phyloP scores from a whole-genome alignment of 2,329 filamentous ascomycete species.

The Sclerotinia minor region DNA sequence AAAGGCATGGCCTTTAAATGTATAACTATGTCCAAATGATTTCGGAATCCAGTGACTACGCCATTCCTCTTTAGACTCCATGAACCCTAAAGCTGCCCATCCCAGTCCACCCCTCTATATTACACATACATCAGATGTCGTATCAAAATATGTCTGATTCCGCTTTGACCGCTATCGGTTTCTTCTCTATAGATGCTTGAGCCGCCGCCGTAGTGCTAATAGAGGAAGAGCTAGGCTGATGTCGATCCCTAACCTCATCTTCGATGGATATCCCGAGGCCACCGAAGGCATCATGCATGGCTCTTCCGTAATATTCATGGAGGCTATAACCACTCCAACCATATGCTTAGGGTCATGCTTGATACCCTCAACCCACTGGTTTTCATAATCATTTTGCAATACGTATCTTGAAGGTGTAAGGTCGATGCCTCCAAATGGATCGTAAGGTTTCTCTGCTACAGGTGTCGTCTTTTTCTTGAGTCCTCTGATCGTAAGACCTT shows the following conservation, averaged over 20 bases:
- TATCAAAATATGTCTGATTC: constrained; percentile 51
- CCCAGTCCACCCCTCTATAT: neutral
- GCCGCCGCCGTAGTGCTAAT: constrained; percentile 44
- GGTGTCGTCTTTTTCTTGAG: constrained; percentile 65
- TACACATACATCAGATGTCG: constrained; percentile 2
- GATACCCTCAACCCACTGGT: constrained; percentile 68
- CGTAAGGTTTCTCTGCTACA: constrained; percentile 73
- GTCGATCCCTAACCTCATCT: constrained; percentile 55
- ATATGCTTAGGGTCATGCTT: constrained; percentile 64
- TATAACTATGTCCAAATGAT: constrained; percentile 16
- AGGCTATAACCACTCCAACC: constrained; percentile 83
- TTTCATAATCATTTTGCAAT: constrained; percentile 69
- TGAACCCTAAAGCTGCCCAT: constrained; percentile 1
- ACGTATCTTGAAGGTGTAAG: constrained; percentile 70
- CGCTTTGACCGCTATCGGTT: constrained; percentile 45
- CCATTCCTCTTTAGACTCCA: constrained; percentile 9
- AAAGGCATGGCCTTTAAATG: constrained; percentile 18
- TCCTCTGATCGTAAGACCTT: constrained; percentile 69
- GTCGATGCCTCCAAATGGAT: constrained; percentile 78
- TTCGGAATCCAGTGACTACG: neutral
- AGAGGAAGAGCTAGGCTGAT: constrained; percentile 39
- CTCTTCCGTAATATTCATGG: constrained; percentile 76
- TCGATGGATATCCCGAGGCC: constrained; percentile 84
- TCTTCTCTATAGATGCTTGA: constrained; percentile 40
- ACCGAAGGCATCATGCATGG: constrained; percentile 85